Conservation (phyloP, 495 filamentous ascomycete genomes). For the Penicillium lividum region DNA sequence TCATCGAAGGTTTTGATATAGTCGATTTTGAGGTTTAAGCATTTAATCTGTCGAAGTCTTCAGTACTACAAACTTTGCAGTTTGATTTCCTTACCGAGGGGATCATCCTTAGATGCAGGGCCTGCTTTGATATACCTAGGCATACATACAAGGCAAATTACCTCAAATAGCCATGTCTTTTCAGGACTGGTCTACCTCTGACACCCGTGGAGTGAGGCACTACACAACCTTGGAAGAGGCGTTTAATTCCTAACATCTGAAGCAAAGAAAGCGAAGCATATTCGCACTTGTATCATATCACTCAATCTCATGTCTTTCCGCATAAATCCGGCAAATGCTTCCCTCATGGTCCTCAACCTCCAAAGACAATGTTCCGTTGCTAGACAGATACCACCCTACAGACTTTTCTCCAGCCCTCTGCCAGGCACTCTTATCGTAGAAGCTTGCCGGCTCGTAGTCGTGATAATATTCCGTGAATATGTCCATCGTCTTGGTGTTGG, state of each 20-base stretch:
- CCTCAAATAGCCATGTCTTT: too few relatives aligned
- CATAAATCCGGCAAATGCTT: constrained; percentile 7
- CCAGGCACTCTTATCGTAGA: constrained; percentile 5
- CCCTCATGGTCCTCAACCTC: constrained; percentile 4
- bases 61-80: not conserved
- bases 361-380: constrained; percentile 9
- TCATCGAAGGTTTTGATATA: constrained; percentile 6
- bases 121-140: too few relatives aligned
- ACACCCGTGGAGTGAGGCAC: too few relatives aligned
- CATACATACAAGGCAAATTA: too few relatives aligned
- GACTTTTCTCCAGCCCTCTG: constrained; percentile 6
- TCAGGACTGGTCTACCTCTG: too few relatives aligned
- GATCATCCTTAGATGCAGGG: too few relatives aligned
- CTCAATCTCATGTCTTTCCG: constrained; percentile 10
- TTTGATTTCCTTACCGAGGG: too few relatives aligned
- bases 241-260: too few relatives aligned
- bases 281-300: not conserved
- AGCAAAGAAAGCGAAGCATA: not conserved
- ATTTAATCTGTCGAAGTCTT: not conserved
- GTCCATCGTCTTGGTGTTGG: constrained; percentile 8
- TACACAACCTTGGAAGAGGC: too few relatives aligned
- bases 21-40: not conserved
- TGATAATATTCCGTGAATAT: constrained; percentile 1
- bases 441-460: not conserved
- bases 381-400: constrained; percentile 12